These are phyloP conservation scores for Candolleomyces eurysporus DNA, from an alignment of 768 basidiomycete genomes.

Conservation along the genomic window DNA sequence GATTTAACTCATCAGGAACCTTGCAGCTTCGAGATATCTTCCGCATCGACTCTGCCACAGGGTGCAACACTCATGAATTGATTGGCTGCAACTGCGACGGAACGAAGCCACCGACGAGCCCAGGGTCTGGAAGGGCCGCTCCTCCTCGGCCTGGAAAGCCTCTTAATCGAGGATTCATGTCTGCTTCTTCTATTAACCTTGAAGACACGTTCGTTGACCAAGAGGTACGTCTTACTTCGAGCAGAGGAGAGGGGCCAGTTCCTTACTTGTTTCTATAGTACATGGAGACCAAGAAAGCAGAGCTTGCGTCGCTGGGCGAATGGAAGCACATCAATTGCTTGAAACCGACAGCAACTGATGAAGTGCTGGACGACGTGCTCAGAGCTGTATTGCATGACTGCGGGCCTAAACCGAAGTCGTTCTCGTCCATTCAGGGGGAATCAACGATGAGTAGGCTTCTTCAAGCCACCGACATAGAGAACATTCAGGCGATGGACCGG, in stretches of 20 bases:
- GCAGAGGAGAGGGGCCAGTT: background rate
- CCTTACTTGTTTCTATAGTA: constrained; percentile 41
- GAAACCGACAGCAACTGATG: constrained; percentile 36
- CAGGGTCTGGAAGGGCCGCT: background rate
- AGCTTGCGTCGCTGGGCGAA: constrained; percentile 68
- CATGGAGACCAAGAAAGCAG: constrained; percentile 62
- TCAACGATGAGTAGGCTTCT: constrained; percentile 12
- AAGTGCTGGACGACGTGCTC: constrained; percentile 67
- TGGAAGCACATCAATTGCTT: constrained; percentile 88
- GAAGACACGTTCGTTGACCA: constrained; percentile 24
- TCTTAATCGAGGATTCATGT: constrained; percentile 2
- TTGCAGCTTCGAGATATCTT: constrained; percentile 88
- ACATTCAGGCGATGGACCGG: constrained; percentile 36
- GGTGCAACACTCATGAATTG: constrained; percentile 91
- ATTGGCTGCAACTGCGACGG: constrained; percentile 73
- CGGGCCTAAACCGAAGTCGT: constrained; percentile 17
- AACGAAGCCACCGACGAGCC: background rate
- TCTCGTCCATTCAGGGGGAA: constrained; percentile 1
- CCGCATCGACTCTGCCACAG: constrained; percentile 73
- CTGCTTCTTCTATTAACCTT: constrained; percentile 14
- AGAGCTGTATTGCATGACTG: constrained; percentile 35
- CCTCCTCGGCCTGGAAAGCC: background rate
- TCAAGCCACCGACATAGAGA: constrained; percentile 42
- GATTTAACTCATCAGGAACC: constrained; percentile 1
- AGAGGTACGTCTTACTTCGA: constrained; percentile 8